Evolutionary conservation across 495 filamentous ascomycete genomes (phyloP).

Genomic region (Penicillium robsamsonii): DNA sequence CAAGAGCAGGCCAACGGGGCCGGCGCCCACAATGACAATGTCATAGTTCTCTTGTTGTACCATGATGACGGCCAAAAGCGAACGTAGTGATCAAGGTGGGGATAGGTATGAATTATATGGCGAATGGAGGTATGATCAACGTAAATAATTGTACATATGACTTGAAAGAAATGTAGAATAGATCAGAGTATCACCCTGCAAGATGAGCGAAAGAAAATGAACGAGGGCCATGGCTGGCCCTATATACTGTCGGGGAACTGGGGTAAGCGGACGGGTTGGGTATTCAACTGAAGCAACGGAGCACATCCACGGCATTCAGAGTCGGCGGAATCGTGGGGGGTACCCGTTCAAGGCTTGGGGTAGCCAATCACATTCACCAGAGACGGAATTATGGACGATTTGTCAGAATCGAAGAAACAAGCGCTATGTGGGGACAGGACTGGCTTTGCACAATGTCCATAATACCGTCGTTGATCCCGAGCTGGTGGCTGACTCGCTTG

Average conservation of each 20-base stretch:
- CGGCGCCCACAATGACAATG: slow-evolving; percentile 83
- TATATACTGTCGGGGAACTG: slow-evolving; percentile 34
- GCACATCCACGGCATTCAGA: slow-evolving; percentile 43
- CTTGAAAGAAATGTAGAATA: neutral
- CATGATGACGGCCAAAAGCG: slow-evolving; percentile 32
- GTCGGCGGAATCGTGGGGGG: slow-evolving; percentile 40
- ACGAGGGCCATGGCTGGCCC: slow-evolving; percentile 25
- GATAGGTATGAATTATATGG: slow-evolving; percentile 1
- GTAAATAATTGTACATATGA: slow-evolving; percentile 1
- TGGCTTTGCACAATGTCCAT: slow-evolving; percentile 6
- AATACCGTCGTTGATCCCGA: slow-evolving; percentile 33
- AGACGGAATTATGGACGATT: slow-evolving; percentile 9
- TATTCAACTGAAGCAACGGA: slow-evolving; percentile 23
- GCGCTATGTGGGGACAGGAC: slow-evolving; percentile 11
- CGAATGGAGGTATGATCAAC: slow-evolving; percentile 1
- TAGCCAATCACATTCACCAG: slow-evolving; percentile 15
- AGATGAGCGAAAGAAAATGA: slow-evolving; percentile 4
- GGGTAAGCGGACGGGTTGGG: slow-evolving; percentile 27
- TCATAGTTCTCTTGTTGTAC: slow-evolving; percentile 55
- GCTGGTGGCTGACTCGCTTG: neutral
- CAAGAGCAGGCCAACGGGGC: slow-evolving; percentile 82
- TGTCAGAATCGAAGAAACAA: slow-evolving; percentile 7
- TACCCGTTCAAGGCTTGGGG: neutral
- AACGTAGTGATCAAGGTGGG: neutral
- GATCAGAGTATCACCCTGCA: slow-evolving; percentile 12